These are phyloP conservation scores for Meripilus lineatus DNA, from an alignment of 1,284 basidiomycete species.

Conservation along the genomic window DNA sequence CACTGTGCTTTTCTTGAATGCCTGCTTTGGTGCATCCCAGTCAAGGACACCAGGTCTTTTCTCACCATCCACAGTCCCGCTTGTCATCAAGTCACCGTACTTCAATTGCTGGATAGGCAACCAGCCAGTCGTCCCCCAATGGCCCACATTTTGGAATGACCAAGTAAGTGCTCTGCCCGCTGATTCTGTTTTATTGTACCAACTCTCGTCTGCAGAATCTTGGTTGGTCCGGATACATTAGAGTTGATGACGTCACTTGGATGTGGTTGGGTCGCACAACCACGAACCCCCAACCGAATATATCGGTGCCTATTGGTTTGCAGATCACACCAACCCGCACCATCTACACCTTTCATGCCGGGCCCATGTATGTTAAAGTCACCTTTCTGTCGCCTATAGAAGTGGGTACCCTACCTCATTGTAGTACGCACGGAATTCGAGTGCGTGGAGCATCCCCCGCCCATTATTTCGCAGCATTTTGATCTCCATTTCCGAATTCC, in stretches of 20 bases:
- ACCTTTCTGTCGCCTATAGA: slow-evolving; percentile 14
- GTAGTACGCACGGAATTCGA: no score
- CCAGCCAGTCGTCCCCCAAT: not conserved
- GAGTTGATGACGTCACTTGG: slow-evolving; percentile 8
- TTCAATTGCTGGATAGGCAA: not conserved
- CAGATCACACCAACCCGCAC: slow-evolving; percentile 15
- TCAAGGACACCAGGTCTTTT: no score
- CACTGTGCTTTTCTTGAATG: no score
- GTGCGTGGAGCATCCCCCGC: no score
- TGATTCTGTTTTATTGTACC: not conserved
- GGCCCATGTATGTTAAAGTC: slow-evolving; percentile 11
- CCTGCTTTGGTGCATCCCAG: no score
- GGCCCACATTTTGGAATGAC: not conserved
- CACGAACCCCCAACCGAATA: not conserved
- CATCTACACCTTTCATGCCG: slow-evolving; percentile 11
- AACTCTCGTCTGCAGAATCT: not conserved
- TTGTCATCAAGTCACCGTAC: not conserved
- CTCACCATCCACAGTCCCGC: no score
- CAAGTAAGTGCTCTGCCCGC: not conserved
- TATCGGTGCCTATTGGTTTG: not conserved
- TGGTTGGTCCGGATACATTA: slow-evolving; percentile 16
- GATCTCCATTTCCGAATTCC: not conserved
- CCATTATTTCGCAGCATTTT: no score
- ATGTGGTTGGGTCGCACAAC: slow-evolving; percentile 6
- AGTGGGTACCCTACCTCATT: no score